phyloP scores from a whole-genome alignment of 495 filamentous ascomycete genomes.

The Neurospora pannonica region DNA sequence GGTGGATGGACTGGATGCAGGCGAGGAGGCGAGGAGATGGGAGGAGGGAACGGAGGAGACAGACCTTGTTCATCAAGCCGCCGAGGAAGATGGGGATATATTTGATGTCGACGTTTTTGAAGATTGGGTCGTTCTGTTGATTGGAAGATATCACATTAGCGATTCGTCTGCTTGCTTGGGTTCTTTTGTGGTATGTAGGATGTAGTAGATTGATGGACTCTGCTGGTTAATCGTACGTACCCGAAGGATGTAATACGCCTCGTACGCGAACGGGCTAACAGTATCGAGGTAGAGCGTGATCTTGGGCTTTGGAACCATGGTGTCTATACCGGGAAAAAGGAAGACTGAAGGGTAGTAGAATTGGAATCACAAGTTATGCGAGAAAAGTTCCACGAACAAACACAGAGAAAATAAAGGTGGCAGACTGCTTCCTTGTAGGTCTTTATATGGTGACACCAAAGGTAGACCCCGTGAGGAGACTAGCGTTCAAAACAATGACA shows the following conservation, averaged over 20 bases:
- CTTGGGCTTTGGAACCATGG: constrained; percentile 30
- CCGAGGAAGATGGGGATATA: constrained; percentile 64
- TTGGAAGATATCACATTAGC: neutral
- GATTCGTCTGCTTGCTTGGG: neutral
- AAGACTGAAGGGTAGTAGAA: neutral
- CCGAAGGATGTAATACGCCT: constrained; percentile 53
- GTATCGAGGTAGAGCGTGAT: constrained; percentile 60
- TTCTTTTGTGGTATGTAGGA: neutral
- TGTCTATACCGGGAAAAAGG: neutral
- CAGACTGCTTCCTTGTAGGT: neutral
- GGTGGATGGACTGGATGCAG: too few species aligned
- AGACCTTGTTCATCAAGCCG: constrained; percentile 52
- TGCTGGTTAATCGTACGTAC: constrained; percentile 29
- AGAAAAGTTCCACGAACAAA: neutral
- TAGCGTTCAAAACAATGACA: neutral
- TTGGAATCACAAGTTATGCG: neutral
- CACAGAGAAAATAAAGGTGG: neutral
- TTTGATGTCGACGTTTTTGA: constrained; percentile 47
- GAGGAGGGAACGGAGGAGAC: constrained; percentile 2
- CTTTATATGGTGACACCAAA: neutral
- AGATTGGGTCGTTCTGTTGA: constrained; percentile 50
- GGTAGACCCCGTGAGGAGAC: neutral
- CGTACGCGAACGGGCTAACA: constrained; percentile 62
- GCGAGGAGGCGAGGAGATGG: too few species aligned
- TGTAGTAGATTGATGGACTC: neutral